Conservation (phyloP, 148 eudicot species). For the Tetragonia tetragonoides region DNA sequence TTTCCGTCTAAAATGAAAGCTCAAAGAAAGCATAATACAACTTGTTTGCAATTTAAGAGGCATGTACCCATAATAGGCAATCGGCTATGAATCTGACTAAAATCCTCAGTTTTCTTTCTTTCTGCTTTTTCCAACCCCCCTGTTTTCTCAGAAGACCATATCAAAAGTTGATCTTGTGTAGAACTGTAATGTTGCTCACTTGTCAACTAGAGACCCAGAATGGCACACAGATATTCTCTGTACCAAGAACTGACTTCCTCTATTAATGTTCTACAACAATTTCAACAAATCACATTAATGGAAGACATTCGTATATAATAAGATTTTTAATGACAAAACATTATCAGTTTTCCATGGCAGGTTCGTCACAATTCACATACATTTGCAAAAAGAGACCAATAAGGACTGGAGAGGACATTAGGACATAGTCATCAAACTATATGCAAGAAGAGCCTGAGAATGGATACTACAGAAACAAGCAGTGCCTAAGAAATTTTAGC, state of each 20-base stretch:
- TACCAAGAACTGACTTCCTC: neutral
- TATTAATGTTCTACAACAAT: neutral
- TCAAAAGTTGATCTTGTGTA: neutral
- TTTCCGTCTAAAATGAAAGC: no score
- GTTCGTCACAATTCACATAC: neutral
- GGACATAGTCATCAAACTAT: conserved; percentile 6
- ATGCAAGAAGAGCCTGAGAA: neutral
- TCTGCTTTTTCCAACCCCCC: neutral
- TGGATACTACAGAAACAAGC: conserved; percentile 4
- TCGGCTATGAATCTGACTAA: neutral
- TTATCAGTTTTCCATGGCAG: neutral
- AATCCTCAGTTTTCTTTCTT: neutral
- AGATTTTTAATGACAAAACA: neutral
- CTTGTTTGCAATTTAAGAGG: neutral
- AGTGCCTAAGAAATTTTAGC: conserved; percentile 15
- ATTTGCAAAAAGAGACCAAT: neutral
- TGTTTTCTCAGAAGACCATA: neutral
- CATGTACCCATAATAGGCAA: neutral
- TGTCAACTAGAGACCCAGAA: neutral
- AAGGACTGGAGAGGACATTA: neutral
- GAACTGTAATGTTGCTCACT: neutral
- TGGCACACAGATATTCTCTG: neutral
- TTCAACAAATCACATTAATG: neutral
- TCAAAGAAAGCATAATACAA: neutral
- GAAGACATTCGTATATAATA: neutral